phyloP scores from a whole-genome alignment of 169 alveolate genomes.

The Babesia ovis region DNA sequence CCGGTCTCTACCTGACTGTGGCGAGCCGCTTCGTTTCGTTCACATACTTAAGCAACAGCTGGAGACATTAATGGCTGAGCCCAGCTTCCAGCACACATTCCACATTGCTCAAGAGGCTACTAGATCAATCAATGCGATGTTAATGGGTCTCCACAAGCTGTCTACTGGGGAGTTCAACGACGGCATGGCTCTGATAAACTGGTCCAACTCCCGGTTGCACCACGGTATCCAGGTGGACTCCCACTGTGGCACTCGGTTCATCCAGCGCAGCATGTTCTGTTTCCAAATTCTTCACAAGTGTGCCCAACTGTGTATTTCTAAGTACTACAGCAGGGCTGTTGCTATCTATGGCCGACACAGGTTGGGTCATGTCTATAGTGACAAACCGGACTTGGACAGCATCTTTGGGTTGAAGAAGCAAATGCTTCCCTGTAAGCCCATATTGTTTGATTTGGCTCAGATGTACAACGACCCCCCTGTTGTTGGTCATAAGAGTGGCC shows the following conservation, averaged over 20 bases:
- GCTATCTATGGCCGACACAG: conserved; percentile 52
- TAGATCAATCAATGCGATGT: conserved; percentile 66
- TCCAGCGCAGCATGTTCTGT: conserved; percentile 63
- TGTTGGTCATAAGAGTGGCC: conserved; percentile 9
- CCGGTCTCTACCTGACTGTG: conserved; percentile 52
- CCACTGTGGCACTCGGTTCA: conserved; percentile 39
- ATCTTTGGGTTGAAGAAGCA: conserved; percentile 47
- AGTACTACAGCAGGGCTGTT: conserved; percentile 48
- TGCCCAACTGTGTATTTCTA: conserved; percentile 11
- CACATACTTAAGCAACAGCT: conserved; percentile 74
- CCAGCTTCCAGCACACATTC: conserved; percentile 56
- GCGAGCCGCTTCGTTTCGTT: conserved; percentile 71
- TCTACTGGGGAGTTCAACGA: conserved; percentile 62
- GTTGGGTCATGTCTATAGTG: neutral
- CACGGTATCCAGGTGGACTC: conserved; percentile 20
- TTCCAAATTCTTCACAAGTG: conserved; percentile 62
- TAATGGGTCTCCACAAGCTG: conserved; percentile 69
- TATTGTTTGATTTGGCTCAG: conserved; percentile 65
- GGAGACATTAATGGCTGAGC: conserved; percentile 52
- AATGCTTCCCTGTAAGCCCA: conserved; percentile 49
- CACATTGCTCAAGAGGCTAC: conserved; percentile 72
- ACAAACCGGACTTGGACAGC: neutral
- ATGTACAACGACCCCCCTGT: conserved; percentile 65
- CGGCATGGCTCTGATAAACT: conserved; percentile 72
- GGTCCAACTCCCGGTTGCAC: conserved; percentile 69